Conservation (phyloP, 768 basidiomycete species). For the Tulasnella sp. region DNA sequence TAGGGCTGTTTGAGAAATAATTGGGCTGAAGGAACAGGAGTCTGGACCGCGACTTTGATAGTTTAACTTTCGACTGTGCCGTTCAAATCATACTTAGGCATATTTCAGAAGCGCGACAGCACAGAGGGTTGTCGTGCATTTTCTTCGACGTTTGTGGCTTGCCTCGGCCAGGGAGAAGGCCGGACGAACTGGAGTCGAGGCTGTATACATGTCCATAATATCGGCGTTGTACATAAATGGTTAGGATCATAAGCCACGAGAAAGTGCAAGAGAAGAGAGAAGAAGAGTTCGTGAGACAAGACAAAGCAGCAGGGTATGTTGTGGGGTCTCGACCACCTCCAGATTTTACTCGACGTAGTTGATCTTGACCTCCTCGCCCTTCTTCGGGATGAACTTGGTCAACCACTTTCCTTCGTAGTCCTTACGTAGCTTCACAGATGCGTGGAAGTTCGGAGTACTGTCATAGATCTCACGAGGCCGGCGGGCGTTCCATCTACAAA, state of each 20-base stretch:
- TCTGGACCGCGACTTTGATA: background rate
- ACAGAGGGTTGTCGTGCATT: no score
- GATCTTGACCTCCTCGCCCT: background rate
- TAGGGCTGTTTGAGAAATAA: background rate
- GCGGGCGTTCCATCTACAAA: background rate
- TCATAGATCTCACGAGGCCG: background rate
- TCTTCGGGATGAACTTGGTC: background rate
- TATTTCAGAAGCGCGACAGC: no score
- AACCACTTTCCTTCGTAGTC: background rate
- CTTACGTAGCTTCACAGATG: background rate
- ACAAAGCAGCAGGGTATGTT: background rate
- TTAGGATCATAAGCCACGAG: no score
- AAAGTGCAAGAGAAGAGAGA: background rate
- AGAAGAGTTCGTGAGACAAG: background rate
- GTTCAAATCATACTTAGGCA: no score
- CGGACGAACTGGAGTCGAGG: no score
- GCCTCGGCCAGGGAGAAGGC: no score
- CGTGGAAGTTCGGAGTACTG: background rate
- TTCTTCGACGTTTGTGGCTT: no score
- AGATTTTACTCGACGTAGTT: conserved; percentile 14
- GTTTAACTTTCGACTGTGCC: background rate
- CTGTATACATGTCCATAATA: no score
- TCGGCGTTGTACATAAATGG: no score
- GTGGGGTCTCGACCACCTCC: conserved; percentile 14
- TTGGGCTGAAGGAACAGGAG: background rate